A percentile compares a stretch with the other conserved stretches of the same genome.
Conservation (phyloP, 495 filamentous ascomycete genomes). For the Hypoxylon fragiforme region DNA sequence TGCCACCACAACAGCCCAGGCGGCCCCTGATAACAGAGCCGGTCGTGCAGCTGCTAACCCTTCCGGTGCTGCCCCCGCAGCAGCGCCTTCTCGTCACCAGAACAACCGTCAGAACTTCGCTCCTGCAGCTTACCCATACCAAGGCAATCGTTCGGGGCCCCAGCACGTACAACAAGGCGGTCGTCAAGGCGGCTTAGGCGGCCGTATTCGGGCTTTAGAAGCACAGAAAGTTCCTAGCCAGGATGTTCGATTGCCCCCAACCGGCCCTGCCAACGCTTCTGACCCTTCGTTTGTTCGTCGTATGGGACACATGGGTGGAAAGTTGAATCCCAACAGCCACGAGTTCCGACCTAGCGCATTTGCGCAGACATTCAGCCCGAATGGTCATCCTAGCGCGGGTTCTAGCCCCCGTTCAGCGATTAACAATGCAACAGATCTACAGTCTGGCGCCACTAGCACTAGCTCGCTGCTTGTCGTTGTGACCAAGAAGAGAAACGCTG, state of each 20-base stretch:
- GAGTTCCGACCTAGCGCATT: constrained; percentile 85
- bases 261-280: constrained; percentile 53
- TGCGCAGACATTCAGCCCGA: constrained; percentile 77
- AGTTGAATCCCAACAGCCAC: constrained; percentile 79
- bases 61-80: constrained; percentile 38
- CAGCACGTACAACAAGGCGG: constrained; percentile 42
- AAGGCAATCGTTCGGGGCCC: constrained; percentile 42
- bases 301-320: constrained; percentile 56
- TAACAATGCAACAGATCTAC: constrained; percentile 49
- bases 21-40: constrained; percentile 31
- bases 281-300: constrained; percentile 53
- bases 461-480: constrained; percentile 50
- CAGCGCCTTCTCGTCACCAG: constrained; percentile 36
- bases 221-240: constrained; percentile 48
- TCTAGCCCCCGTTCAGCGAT: constrained; percentile 66
- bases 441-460: constrained; percentile 25
- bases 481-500: constrained; percentile 64
- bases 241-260: constrained; percentile 55
- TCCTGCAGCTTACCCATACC: constrained; percentile 27
- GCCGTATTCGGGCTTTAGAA: constrained; percentile 51
- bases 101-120: constrained; percentile 25
- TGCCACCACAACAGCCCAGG: constrained; percentile 33
- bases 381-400: constrained; percentile 59
- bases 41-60: constrained; percentile 33
- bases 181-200: constrained; percentile 41